Conservation (phyloP, 208 protist species). For the Leishmania turanica region DNA sequence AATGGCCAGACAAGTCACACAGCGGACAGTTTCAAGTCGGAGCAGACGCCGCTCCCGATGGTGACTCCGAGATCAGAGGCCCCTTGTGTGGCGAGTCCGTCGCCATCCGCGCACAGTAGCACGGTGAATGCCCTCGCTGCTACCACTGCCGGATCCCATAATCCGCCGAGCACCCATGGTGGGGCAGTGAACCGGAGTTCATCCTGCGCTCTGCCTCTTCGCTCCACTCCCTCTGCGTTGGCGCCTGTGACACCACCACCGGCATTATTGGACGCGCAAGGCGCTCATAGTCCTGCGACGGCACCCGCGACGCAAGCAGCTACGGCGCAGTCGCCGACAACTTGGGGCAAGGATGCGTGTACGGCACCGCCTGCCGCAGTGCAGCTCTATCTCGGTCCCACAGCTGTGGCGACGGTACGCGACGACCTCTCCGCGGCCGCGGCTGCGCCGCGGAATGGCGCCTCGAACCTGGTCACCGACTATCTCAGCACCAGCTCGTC, state of each 20-base stretch:
- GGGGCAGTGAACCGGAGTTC: background rate
- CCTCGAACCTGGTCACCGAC: conserved; percentile 6
- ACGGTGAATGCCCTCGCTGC: background rate
- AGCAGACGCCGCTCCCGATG: background rate
- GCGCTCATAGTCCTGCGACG: background rate
- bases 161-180: background rate
- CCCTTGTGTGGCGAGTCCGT: background rate
- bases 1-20: background rate
- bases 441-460: background rate
- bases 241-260: background rate
- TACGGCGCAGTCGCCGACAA: background rate
- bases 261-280: background rate
- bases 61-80: background rate
- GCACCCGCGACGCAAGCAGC: background rate
- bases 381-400: background rate
- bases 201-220: background rate
- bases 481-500: conserved; percentile 1
- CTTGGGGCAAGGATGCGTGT: background rate
- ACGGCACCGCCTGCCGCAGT: background rate
- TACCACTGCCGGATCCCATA: background rate
- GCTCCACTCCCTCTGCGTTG: background rate
- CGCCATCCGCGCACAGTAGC: background rate
- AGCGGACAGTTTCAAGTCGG: background rate
- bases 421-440: background rate
- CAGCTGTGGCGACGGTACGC: too few relatives aligned